Evolutionary conservation across 257 asterid species (phyloP).

Genomic region (Solanum piurae): DNA sequence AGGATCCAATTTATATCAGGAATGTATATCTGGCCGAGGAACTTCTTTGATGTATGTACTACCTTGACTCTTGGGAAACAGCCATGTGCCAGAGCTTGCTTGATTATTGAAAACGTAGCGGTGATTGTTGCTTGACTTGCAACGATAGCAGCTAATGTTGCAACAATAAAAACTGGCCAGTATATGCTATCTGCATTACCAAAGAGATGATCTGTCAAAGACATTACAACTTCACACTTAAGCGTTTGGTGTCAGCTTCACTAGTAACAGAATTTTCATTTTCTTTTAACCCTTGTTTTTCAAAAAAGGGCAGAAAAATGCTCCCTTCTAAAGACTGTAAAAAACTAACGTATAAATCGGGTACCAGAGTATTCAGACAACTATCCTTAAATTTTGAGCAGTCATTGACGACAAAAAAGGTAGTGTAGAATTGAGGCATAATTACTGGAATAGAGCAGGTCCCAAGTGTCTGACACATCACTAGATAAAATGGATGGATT

Average conservation of each 20-base stretch:
- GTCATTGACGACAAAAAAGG: neutral
- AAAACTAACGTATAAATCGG: neutral
- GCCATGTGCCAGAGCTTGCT: conserved; percentile 93
- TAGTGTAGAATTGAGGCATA: neutral
- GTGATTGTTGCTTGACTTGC: conserved; percentile 97
- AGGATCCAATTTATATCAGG: conserved; percentile 98
- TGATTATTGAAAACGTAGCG: conserved; percentile 89
- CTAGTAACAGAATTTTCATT: neutral
- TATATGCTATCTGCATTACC: conserved; percentile 53
- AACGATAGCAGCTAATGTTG: conserved; percentile 89
- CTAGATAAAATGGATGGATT: neutral
- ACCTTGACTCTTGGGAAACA: conserved; percentile 97
- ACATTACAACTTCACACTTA: neutral
- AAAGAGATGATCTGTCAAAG: neutral
- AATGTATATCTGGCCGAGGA: conserved; percentile 82
- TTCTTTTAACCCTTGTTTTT: neutral
- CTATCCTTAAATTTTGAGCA: neutral
- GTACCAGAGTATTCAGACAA: neutral
- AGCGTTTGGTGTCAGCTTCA: neutral
- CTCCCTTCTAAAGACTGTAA: neutral
- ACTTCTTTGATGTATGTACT: conserved; percentile 86
- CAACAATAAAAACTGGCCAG: conserved; percentile 85
- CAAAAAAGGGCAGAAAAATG: neutral
- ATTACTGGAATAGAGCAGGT: neutral
- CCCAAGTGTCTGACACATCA: neutral